Percentiles rank a stretch among this genome's conserved stretches.
phyloP scores from a whole-genome alignment of 352 stramenopile species.

The Globisporangium iwayamae region DNA sequence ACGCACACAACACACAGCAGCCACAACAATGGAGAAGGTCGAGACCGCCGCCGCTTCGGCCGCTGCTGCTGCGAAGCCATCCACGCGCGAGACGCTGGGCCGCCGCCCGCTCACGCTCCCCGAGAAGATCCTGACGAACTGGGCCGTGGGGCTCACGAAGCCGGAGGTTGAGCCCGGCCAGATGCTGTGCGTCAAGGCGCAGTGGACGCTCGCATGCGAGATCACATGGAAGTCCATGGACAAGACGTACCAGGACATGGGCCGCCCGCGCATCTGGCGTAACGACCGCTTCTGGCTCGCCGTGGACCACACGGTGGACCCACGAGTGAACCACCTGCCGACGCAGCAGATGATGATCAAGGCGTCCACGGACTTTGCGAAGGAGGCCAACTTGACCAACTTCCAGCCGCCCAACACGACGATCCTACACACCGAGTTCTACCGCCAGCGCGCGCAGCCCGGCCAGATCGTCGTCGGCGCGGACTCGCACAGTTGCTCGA shows the following conservation, averaged over 20 bases:
- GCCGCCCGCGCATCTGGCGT: constrained; percentile 75
- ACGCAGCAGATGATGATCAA: constrained; percentile 89
- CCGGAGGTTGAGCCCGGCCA: constrained; percentile 62
- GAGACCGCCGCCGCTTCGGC: constrained; percentile 4
- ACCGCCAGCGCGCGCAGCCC: constrained; percentile 77
- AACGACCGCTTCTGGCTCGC: constrained; percentile 87
- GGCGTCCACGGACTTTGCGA: constrained; percentile 75
- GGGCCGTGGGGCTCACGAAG: constrained; percentile 62
- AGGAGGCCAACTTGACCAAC: constrained; percentile 74
- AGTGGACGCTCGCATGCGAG: constrained; percentile 83
- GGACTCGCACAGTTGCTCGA: constrained; percentile 79
- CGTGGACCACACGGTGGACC: constrained; percentile 83
- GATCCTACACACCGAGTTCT: constrained; percentile 87
- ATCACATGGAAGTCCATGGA: constrained; percentile 90
- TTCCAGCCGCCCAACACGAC: constrained; percentile 85
- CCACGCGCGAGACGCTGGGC: constrained; percentile 13
- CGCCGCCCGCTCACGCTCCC: constrained; percentile 34
- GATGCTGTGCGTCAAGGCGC: constrained; percentile 82
- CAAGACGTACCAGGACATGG: constrained; percentile 88
- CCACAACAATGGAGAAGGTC: constrained; percentile 12
- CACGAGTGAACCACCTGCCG: constrained; percentile 76
- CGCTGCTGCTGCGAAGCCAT: not conserved
- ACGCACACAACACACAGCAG: not conserved
- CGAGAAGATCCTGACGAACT: constrained; percentile 82
- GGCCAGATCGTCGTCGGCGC: constrained; percentile 82